Base-by-base conservation (phyloP, 306 rosid genomes). In the Malus sylvestris region DNA sequence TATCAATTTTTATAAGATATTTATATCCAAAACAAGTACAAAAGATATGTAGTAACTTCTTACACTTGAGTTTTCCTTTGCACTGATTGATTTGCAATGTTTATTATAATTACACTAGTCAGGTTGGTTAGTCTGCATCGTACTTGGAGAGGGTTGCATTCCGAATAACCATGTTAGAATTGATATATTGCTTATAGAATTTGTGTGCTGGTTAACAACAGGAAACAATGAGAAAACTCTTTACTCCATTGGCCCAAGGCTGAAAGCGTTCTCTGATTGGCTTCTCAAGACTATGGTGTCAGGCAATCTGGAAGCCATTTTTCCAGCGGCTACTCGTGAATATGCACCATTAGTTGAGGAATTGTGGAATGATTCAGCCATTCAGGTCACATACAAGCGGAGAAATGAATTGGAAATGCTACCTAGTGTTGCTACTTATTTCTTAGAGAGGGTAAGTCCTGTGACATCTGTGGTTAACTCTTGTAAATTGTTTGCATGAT, bases 321-420 rank as follows among this genome's bases (percentile, higher is more conserved):
- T 96, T 81, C 99, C 99, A 67, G 99, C 99, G 12, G 99, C 99
- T 70, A 92, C 92, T 62, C 93, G 97, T 81, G 99, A 96, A 81
- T 96, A 96, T 82, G 92, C 93, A 55, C 99, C 99, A 19, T 64
- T 92, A 73, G 85, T 96, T 33, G 98, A 89, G 79, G 99, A 92
- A 89, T 81, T 96, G 81, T 96, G 98, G 98, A 81, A 86, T 64
- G 93, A 89, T 82, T 78, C 92, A 59, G 99, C 99, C 72, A 82
- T 89, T 79, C 88, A 88, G 77, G 98, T 96, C 59, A 87, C 98
- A 30, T 96, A 92, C 86, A 89, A 83, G 83, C 87, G 98, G 82
- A 87, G 91, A 87, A 88, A 66, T 82, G 99, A 96, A 83, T 80
- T 96, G 85, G 99, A 91, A 87, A 86, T 91, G 93, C 91, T 95